Conservation (phyloP, 441 rosid genomes). For the Gossypium lobatum region DNA sequence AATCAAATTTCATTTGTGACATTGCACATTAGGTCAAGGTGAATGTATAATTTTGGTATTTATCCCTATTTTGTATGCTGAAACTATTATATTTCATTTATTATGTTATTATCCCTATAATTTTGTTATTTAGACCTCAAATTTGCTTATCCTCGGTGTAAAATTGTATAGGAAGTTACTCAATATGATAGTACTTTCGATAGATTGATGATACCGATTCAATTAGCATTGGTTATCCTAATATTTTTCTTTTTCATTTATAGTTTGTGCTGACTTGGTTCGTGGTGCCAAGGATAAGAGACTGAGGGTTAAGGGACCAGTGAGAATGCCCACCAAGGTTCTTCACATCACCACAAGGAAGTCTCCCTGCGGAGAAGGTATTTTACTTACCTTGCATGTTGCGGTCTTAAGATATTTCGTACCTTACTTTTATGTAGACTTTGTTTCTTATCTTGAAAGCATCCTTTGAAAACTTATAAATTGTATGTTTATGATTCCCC, state of each 20-base stretch:
- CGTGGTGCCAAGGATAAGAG: slow-evolving; percentile 84
- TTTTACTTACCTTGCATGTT: neutral
- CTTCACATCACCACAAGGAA: slow-evolving; percentile 77
- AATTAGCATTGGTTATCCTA: neutral
- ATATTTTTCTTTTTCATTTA: slow-evolving; percentile 2
- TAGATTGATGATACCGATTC: neutral
- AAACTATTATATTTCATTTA: neutral
- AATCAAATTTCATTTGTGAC: no score
- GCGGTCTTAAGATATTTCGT: neutral
- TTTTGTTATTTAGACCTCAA: neutral
- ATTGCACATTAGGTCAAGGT: no score
- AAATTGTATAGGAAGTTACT: neutral
- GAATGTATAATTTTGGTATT: no score
- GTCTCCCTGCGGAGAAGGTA: slow-evolving; percentile 91
- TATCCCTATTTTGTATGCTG: neutral
- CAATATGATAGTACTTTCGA: neutral
- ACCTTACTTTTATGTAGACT: neutral
- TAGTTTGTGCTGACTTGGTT: slow-evolving; percentile 71
- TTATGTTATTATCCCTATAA: neutral
- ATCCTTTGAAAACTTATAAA: neutral
- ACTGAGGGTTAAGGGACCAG: slow-evolving; percentile 81
- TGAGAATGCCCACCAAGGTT: slow-evolving; percentile 81
- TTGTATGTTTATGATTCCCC: neutral
- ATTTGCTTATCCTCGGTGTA: neutral
- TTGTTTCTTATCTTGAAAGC: neutral